Evolutionary conservation across 2,329 filamentous ascomycete species (phyloP), one percentile per base, ranked within the genome.

Genomic region (Teratosphaeria gauchensis): DNA sequence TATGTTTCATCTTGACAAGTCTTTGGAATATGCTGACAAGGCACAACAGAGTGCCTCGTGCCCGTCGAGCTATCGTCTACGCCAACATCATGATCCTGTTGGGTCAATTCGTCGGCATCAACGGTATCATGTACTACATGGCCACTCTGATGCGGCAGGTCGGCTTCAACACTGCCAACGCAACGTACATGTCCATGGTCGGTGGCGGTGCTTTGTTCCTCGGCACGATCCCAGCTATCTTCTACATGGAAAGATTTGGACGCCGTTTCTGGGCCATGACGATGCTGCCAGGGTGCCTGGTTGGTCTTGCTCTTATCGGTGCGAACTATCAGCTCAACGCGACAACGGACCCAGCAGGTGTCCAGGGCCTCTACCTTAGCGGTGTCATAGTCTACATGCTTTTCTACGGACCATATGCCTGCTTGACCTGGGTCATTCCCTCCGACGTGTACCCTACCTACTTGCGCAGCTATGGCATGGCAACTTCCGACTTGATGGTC

Each of bases 141-240:
- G 79, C 77, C 0, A 78, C 83, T 0, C 74, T 90, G 6, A 88
- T 89, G 84, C 74, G 73, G 55, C 80, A 85, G 66, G 84, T 89
- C 52, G 86, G 86, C 14, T 89, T 89, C 72, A 71, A 84, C 65
- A 72, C 80, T 7, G 78, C 82, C 59, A 72, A 85, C 55, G 74
- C 84, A 14, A 87, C 85, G 59, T 89, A 88, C 77, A 89, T 90
- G 86, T 88, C 86, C 0, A 79, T 89, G 0, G 86, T 90, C 14
- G 86, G 87, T 2, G 86, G 86, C 28, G 86, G 84, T 3, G 75
- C 85, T 0, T 78, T 90, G 0, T 78, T 89, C 0, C 65, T 90
- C 14, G 86, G 70, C 28, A 72, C 70, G 30, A 70, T 72, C 33
- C 70, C 70, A 0, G 70, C 69, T 12, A 66, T 69, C 30, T 68